Evolutionary conservation across 2,329 filamentous ascomycete genomes (phyloP), one percentile per base, ranked within the genome.

Genomic region (Chaetomium strumarium): DNA sequence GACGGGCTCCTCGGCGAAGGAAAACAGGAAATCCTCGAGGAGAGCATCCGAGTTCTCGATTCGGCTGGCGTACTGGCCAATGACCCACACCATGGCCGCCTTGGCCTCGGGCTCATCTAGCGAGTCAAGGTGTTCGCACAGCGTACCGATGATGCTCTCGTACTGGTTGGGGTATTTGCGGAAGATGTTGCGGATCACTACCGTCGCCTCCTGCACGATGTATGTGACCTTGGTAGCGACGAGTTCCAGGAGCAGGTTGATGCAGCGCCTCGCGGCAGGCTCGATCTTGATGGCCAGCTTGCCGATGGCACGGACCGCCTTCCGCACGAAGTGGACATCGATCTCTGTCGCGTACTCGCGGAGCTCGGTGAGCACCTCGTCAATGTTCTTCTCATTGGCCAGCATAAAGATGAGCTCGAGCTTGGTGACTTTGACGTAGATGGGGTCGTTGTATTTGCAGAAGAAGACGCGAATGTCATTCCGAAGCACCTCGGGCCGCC

Each of bases 391-490:
- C 70, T 96, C 90, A 33, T 83, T 96, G 8, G 93, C 93, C 55
- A 99, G 80, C 93, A 97, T 99, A 71, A 99, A 99, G 60, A 99
- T 97, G 62, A 99, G 80, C 71, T 99, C 93, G 46, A 99, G 79
- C 72, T 99, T 99, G 14, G 93, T 99, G 47, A 99, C 93, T 71
- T 99, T 99, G 72, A 99, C 93, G 68, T 97, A 99, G 59, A 99
- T 99, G 0, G 93, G 93, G 66, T 99, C 93, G 68, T 99, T 99
- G 72, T 99, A 99, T 77, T 99, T 99, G 83, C 93, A 99, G 72
- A 99, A 99, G 73, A 99, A 99, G 31, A 99, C 93, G 43, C 93
- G 84, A 57, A 99, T 97, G 69, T 99, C 93, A 70, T 96, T 97
- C 58, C 90, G 83, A 49, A 99, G 72, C 9, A 99, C 92, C 64